Percentiles rank a stretch among this genome's conserved stretches.
Conservation (phyloP, 2,329 filamentous ascomycete genomes). For the Acrocalymma vagum region DNA sequence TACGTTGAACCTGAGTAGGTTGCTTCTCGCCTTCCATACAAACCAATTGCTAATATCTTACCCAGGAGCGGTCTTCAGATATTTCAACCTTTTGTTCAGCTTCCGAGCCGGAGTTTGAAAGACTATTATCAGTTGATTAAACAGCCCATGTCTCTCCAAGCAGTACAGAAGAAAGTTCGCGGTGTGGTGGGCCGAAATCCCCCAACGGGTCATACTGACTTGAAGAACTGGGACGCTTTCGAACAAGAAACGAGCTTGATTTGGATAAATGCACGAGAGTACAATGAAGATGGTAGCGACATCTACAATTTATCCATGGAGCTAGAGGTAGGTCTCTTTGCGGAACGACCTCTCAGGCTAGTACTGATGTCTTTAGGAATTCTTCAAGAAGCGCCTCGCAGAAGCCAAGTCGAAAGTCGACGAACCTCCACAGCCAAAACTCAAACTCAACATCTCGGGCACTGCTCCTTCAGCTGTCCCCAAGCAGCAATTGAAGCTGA, state of each 20-base stretch:
- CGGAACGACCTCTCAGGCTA: no score
- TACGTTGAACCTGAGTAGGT: constrained; percentile 65
- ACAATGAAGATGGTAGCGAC: constrained; percentile 91
- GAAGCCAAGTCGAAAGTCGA: constrained; percentile 76
- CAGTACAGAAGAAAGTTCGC: constrained; percentile 78
- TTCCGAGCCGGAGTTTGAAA: constrained; percentile 77
- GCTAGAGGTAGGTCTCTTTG: constrained; percentile 69
- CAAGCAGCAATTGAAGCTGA: constrained; percentile 69
- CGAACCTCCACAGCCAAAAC: constrained; percentile 77
- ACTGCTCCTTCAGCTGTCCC: constrained; percentile 28
- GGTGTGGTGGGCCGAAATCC: constrained; percentile 75
- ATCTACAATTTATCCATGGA: constrained; percentile 80
- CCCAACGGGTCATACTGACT: constrained; percentile 68
- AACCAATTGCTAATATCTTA: constrained; percentile 14
- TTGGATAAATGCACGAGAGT: constrained; percentile 87
- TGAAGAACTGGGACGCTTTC: constrained; percentile 84
- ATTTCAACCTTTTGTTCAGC: constrained; percentile 77
- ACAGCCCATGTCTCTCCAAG: constrained; percentile 80
- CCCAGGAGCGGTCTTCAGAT: constrained; percentile 69
- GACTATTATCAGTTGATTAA: constrained; percentile 89
- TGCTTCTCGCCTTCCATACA: neutral
- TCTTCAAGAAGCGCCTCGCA: constrained; percentile 73
- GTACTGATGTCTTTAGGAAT: constrained; percentile 60
- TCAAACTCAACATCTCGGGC: constrained; percentile 77
- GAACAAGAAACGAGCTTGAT: constrained; percentile 81